These are phyloP conservation scores for Colletotrichum noveboracense DNA, from an alignment of 2,329 filamentous ascomycete genomes.

Conservation along the genomic window DNA sequence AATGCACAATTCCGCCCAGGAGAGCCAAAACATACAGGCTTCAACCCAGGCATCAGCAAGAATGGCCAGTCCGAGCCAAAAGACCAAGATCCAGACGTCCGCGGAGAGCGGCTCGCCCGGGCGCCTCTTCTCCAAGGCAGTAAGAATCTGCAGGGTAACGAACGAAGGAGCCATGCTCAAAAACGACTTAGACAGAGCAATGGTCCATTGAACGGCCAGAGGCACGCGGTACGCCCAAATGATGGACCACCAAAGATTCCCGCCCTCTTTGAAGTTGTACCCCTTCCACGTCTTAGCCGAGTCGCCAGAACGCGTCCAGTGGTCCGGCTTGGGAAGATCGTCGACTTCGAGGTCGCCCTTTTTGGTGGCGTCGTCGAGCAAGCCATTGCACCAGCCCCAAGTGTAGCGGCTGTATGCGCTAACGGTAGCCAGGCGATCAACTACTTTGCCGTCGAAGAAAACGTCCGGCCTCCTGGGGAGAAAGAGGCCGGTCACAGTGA, in stretches of 20 bases:
- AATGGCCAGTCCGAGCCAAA: slow-evolving; percentile 65
- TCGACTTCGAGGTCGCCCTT: slow-evolving; percentile 65
- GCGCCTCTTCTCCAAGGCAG: slow-evolving; percentile 63
- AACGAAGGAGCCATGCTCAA: slow-evolving; percentile 75
- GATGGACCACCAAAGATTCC: slow-evolving; percentile 63
- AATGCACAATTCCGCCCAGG: slow-evolving; percentile 65
- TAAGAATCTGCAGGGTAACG: slow-evolving; percentile 69
- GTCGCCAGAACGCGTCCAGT: slow-evolving; percentile 56
- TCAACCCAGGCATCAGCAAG: slow-evolving; percentile 66
- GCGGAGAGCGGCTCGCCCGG: slow-evolving; percentile 49
- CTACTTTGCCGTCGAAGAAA: slow-evolving; percentile 59
- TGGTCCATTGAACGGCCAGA: slow-evolving; percentile 62
- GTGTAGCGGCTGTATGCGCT: slow-evolving; percentile 67
- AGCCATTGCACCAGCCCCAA: slow-evolving; percentile 65
- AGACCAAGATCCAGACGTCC: slow-evolving; percentile 71
- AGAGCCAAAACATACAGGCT: slow-evolving; percentile 70
- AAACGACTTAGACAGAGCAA: slow-evolving; percentile 60
- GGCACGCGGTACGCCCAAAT: slow-evolving; percentile 60
- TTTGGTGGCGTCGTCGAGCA: slow-evolving; percentile 60
- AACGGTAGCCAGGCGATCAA: slow-evolving; percentile 68
- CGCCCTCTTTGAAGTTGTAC: slow-evolving; percentile 42
- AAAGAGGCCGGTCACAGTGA: slow-evolving; percentile 54
- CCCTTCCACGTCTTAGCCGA: slow-evolving; percentile 55
- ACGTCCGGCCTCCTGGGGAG: slow-evolving; percentile 74
- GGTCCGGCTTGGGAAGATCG: slow-evolving; percentile 67